Base-by-base conservation (phyloP, 176 grass and related monocot genomes). In the Aegilops longissima region DNA sequence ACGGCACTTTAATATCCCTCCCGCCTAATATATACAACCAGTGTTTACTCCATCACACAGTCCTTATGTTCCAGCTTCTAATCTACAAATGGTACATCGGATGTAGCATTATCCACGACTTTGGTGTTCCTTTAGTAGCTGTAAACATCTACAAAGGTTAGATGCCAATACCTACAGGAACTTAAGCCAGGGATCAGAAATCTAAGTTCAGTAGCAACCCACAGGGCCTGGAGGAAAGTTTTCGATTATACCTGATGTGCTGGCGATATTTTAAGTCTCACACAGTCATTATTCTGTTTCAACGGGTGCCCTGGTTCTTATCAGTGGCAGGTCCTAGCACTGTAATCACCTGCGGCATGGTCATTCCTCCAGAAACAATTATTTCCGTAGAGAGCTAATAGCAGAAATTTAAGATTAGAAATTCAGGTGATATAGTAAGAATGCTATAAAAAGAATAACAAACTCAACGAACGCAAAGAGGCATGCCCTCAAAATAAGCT, bases 341-440 rank as follows among this genome's bases (percentile, higher is more conserved):
- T 44, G 42, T 44, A 44, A 44, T 44, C 42, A 44, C 42, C 42
- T 96, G 86, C 2, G 90, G 97, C 97, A 96, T 99, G 24, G 97
- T 96, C 97, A 99, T 99, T 52, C 97, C 97, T 66, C 97, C 97
- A 6, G 97, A 99, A 87, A 94, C 94, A 90, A 96, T 94, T 52
- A 96, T 99, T 91, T 99, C 94, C 94, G 87, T 42, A 84, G 36
- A 59, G 80, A 84, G 40, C 80, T 47, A 82, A 86, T 63, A 84
- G 35, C 8, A 91, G 66, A 78, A 70, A 10, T 31, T 66, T 35
- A 39, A 42, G 21, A 83, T 67, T 51, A 30, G 0, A 18, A 51
- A 29, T 51, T 18, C 42, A 9, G 40, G 42, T 47, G 12, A 47
- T 17, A 75, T 24, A 31, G 18, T 3, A 51, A 73, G 25, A 79